Conservation (phyloP, 371 early-diverging fungal genomes). For the Coemansia sp. region DNA sequence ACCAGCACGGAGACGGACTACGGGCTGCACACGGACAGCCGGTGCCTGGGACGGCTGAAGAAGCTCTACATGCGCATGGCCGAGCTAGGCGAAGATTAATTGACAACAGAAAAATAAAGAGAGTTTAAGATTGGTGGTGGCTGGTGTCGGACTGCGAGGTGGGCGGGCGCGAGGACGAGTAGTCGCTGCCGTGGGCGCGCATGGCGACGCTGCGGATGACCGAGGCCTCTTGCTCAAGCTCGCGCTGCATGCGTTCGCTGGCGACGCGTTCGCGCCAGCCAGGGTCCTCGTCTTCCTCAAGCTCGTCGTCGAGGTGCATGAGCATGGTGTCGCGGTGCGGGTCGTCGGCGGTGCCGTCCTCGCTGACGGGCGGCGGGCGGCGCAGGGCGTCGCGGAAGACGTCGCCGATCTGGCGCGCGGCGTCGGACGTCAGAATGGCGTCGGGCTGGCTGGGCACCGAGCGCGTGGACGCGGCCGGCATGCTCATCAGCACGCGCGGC, state of each 20-base stretch:
- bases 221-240: conserved; percentile 44
- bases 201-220: conserved; percentile 42
- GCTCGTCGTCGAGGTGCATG: conserved; percentile 21
- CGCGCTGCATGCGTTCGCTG: conserved; percentile 45
- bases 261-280: conserved; percentile 48
- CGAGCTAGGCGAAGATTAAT: background rate
- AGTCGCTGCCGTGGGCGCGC: conserved; percentile 46
- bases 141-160: conserved; percentile 21
- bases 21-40: too few species aligned
- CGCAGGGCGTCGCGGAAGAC: conserved; percentile 47
- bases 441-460: conserved; percentile 8
- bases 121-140: background rate
- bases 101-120: background rate
- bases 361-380: conserved; percentile 41
- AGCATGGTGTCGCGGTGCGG: conserved; percentile 17
- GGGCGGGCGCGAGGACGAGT: conserved; percentile 33
- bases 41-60: too few species aligned
- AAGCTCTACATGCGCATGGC: too few species aligned
- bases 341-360: conserved; percentile 30
- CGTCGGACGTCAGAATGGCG: conserved; percentile 41
- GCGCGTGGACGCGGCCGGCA: conserved; percentile 15
- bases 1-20: too few species aligned
- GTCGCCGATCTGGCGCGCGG: conserved; percentile 45
- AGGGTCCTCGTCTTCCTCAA: conserved; percentile 42
- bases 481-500: conserved; percentile 41